Base-by-base conservation (phyloP, 805 yeast genomes). In the Cyberlindnera xylosilytica region DNA sequence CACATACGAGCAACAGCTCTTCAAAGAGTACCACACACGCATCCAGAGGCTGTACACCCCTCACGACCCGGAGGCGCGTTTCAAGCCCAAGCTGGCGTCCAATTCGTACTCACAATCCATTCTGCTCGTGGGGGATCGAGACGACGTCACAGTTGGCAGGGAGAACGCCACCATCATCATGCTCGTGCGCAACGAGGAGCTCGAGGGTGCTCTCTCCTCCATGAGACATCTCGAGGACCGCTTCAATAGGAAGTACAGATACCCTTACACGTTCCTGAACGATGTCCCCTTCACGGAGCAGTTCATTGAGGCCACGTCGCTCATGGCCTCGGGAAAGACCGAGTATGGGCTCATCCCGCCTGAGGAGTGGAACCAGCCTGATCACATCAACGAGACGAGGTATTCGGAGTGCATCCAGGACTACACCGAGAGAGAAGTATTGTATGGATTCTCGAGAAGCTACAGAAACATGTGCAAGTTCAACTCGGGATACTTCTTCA, bases 391-490 rank as follows among this genome's bases (percentile, higher is more conserved):
- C 59, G 63, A 72, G 49, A 76, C 77, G 6, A 67, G 53, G 31
- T 74, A 79, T 57, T 69, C 75, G 18, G 69, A 71, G 47, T 63
- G 72, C 24, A 53, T 82, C 45, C 61, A 65, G 13, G 60, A 73
- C 1, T 65, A 74, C 68, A 63, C 56, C 12, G 68, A 69, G 13
- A 60, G 70, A 10, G 69, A 72, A 3, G 76, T 85, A 7, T 63
- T 83, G 1, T 85, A 85, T 58, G 91, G 88, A 1, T 74, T 66
- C 23, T 77, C 85, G 1, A 61, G 67, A 50, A 79, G 87, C 1
- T 85, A 85, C 57, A 76, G 97, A 59, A 90, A 91, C 63, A 93
- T 93, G 98, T 93, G 98, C 63, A 75, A 96, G 29, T 91, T 84
- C 68, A 91, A 93, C 60, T 83, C 95, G 3, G 97, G 98, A 0